These are phyloP conservation scores for Monosporozyma aerobia DNA, from an alignment of 805 yeast species.

Conservation along the genomic window DNA sequence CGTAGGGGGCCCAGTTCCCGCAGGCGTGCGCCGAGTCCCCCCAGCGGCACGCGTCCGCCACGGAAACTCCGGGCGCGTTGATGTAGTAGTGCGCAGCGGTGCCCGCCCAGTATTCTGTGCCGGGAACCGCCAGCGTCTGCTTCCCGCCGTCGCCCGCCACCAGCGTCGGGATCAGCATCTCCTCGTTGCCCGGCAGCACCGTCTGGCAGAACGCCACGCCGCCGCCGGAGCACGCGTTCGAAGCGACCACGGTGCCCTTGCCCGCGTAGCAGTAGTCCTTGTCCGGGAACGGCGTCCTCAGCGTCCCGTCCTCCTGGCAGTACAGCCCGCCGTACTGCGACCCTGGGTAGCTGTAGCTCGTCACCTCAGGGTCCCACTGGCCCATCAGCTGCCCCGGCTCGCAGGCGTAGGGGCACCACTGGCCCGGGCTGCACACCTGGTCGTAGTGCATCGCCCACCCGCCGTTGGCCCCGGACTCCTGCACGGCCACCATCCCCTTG, in stretches of 20 bases:
- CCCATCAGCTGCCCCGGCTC: conserved; percentile 79
- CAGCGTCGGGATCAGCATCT: conserved; percentile 85
- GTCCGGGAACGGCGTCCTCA: conserved; percentile 50
- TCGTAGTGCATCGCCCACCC: conserved; percentile 88
- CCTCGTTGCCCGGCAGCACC: conserved; percentile 89
- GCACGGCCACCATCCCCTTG: conserved; percentile 62
- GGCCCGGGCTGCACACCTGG: conserved; percentile 63
- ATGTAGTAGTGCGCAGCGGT: conserved; percentile 84
- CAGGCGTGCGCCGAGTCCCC: conserved; percentile 57
- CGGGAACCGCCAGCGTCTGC: conserved; percentile 75
- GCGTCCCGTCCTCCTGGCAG: conserved; percentile 62
- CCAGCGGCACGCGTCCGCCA: conserved; percentile 76
- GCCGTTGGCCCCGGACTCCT: conserved; percentile 46
- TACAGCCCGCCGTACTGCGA: conserved; percentile 77
- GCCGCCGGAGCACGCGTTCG: conserved; percentile 43
- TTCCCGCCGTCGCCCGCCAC: conserved; percentile 33
- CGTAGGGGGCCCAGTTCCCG: conserved; percentile 93
- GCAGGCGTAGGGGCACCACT: conserved; percentile 87
- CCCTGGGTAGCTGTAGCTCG: conserved; percentile 65
- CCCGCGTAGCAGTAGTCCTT: conserved; percentile 68
- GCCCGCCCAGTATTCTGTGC: conserved; percentile 71
- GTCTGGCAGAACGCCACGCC: conserved; percentile 86
- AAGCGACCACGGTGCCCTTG: conserved; percentile 57
- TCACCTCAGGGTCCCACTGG: conserved; percentile 77
- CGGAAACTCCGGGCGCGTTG: conserved; percentile 74